These are phyloP conservation scores for Fomitopsis pinicola DNA, from an alignment of 1,284 basidiomycete species.

Conservation along the genomic window DNA sequence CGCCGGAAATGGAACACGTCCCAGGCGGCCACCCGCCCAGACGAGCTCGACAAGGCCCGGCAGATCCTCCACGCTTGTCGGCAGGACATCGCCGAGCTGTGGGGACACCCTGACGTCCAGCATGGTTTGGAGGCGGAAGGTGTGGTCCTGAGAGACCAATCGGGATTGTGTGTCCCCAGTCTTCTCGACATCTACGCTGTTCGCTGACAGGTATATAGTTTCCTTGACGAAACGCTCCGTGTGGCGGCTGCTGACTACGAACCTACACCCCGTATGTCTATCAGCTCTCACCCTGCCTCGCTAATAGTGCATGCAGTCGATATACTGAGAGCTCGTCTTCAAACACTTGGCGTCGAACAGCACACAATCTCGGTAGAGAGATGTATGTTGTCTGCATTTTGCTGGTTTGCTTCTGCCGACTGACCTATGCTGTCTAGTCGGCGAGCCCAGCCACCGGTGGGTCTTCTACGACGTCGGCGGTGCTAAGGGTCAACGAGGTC, in stretches of 20 bases:
- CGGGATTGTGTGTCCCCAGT: conserved; percentile 50
- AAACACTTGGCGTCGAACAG: conserved; percentile 59
- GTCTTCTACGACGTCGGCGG: conserved; percentile 60
- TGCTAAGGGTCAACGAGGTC: conserved; percentile 48
- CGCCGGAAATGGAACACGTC: conserved; percentile 6
- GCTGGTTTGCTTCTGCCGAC: neutral
- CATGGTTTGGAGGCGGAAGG: conserved; percentile 35
- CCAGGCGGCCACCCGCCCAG: conserved; percentile 8
- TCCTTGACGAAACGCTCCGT: conserved; percentile 48
- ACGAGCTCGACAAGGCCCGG: conserved; percentile 37
- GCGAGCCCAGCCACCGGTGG: conserved; percentile 43
- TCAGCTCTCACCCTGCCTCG: conserved; percentile 2
- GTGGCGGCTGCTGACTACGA: conserved; percentile 45
- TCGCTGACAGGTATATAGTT: conserved; percentile 32
- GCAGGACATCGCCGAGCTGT: conserved; percentile 47
- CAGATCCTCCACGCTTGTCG: conserved; percentile 48
- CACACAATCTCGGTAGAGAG: conserved; percentile 49
- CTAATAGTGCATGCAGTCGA: conserved; percentile 37
- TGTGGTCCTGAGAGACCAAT: conserved; percentile 47
- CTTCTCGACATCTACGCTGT: neutral
- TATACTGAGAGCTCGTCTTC: conserved; percentile 55
- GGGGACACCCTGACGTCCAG: conserved; percentile 42
- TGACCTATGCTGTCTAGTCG: conserved; percentile 14
- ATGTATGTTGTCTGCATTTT: conserved; percentile 17
- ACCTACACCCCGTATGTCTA: conserved; percentile 41